Evolutionary conservation across 352 stramenopile genomes (phyloP).

Genomic region (Pythium insidiosum): DNA sequence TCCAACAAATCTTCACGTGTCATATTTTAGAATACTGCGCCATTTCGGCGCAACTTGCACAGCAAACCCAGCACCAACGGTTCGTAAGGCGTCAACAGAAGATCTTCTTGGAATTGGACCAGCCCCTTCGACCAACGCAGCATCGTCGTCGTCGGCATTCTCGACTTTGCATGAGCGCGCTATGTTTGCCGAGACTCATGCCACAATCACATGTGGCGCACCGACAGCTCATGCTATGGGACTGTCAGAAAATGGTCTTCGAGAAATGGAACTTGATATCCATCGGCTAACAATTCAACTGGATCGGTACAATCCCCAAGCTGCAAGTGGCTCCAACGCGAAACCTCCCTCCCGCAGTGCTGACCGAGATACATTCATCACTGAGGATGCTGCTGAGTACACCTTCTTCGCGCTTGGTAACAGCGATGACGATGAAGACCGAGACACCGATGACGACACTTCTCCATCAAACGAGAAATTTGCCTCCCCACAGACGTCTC

Average conservation of each 20-base stretch:
- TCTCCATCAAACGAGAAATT: not conserved
- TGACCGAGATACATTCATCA: slow-evolving; percentile 27
- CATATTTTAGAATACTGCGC: slow-evolving; percentile 74
- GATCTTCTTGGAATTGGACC: slow-evolving; percentile 43
- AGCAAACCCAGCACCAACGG: slow-evolving; percentile 3
- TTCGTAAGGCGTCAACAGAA: slow-evolving; percentile 30
- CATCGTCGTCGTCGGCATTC: not conserved
- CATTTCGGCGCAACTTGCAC: slow-evolving; percentile 22
- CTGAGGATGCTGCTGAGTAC: slow-evolving; percentile 43
- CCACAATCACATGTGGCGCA: slow-evolving; percentile 71
- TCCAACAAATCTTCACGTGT: slow-evolving; percentile 78
- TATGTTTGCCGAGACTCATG: slow-evolving; percentile 47
- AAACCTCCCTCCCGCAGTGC: no score
- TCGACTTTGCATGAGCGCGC: slow-evolving; percentile 15
- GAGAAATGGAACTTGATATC: slow-evolving; percentile 81
- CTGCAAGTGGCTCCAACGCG: slow-evolving; percentile 16
- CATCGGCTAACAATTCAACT: slow-evolving; percentile 51
- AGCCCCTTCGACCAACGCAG: slow-evolving; percentile 1
- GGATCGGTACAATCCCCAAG: slow-evolving; percentile 45
- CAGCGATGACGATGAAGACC: slow-evolving; percentile 25
- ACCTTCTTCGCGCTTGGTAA: slow-evolving; percentile 46
- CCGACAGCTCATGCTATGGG: slow-evolving; percentile 78
- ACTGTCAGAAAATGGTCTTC: slow-evolving; percentile 59
- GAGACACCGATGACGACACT: slow-evolving; percentile 1
- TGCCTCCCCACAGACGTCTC: not conserved